phyloP scores from a whole-genome alignment of 805 yeast species.

The Candida argentea region DNA sequence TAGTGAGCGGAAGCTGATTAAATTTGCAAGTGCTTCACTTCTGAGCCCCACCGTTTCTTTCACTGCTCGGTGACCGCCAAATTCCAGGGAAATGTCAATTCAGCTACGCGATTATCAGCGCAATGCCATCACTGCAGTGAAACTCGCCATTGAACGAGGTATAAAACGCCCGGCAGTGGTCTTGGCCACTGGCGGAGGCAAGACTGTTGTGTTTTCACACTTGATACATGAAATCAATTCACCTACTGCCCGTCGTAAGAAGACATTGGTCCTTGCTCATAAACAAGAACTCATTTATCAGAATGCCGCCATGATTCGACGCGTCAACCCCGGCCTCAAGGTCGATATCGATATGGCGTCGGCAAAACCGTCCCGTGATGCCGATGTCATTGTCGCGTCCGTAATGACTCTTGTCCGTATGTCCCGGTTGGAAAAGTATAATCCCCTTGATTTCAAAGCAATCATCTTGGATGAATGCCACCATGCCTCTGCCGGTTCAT shows the following conservation, averaged over 20 bases:
- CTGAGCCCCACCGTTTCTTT: neutral
- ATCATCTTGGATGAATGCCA: slow-evolving; percentile 89
- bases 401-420: slow-evolving; percentile 50
- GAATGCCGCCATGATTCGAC: slow-evolving; percentile 41
- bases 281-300: slow-evolving; percentile 71
- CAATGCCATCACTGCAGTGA: slow-evolving; percentile 53
- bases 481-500: slow-evolving; percentile 71
- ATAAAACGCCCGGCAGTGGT: slow-evolving; percentile 63
- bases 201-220: slow-evolving; percentile 68
- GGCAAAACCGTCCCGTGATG: slow-evolving; percentile 26
- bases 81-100: neutral
- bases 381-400: slow-evolving; percentile 69
- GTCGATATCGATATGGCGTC: slow-evolving; percentile 68
- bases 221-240: slow-evolving; percentile 38
- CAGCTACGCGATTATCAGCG: slow-evolving; percentile 49
- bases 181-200: slow-evolving; percentile 92
- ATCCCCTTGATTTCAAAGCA: slow-evolving; percentile 54
- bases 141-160: slow-evolving; percentile 36
- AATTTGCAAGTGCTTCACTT: too few relatives aligned
- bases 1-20: too few relatives aligned
- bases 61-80: neutral
- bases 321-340: slow-evolving; percentile 37
- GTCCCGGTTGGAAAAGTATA: slow-evolving; percentile 40
- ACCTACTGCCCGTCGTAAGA: slow-evolving; percentile 17
- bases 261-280: slow-evolving; percentile 63